Evolutionary conservation across 495 filamentous ascomycete species (phyloP), one percentile per base, ranked within the genome.

Genomic region (Aspergillus avenaceus): DNA sequence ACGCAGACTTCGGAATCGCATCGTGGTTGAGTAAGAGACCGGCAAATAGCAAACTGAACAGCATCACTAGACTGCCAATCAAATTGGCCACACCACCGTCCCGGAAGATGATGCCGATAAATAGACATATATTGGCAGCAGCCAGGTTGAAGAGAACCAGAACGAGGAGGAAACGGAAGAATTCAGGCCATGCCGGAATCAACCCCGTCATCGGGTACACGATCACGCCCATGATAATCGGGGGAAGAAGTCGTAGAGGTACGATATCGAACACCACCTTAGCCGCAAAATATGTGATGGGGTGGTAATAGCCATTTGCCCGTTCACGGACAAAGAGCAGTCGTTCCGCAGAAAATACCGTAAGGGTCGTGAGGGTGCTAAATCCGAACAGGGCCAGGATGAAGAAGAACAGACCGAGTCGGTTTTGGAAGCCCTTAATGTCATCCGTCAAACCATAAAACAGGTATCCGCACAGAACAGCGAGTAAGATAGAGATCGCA

Each of bases 121-220:
- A 97, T 4, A 99, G 76, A 63, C 88, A 96, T 50, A 99, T 93
- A 26, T 83, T 85, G 1, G 93, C 86, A 0, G 93, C 93, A 0
- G 95, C 91, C 14, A 99, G 73, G 65, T 97, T 99, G 72, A 99
- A 99, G 23, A 99, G 82, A 4, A 97, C 86, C 27, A 99, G 73
- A 22, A 97, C 86, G 7, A 97, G 76, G 58, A 97, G 80, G 61
- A 97, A 99, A 48, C 86, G 87, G 57, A 93, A 76, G 66, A 99
- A 99, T 58, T 95, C 83, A 9, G 82, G 77, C 73, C 83, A 85
- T 41, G 88, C 84, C 4, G 92, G 78, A 31, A 91, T 85, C 8
- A 99, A 76, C n/a, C 93, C 93, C 0, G 91, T 89, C 95, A 99
- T 99, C 1, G 93, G 93, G 67, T 99, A 99, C 21, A 99, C 80